Percentiles rank a stretch among this genome's conserved stretches.
These are phyloP conservation scores for Leishmania turanica DNA, from an alignment of 208 protist genomes.

Conservation along the genomic window DNA sequence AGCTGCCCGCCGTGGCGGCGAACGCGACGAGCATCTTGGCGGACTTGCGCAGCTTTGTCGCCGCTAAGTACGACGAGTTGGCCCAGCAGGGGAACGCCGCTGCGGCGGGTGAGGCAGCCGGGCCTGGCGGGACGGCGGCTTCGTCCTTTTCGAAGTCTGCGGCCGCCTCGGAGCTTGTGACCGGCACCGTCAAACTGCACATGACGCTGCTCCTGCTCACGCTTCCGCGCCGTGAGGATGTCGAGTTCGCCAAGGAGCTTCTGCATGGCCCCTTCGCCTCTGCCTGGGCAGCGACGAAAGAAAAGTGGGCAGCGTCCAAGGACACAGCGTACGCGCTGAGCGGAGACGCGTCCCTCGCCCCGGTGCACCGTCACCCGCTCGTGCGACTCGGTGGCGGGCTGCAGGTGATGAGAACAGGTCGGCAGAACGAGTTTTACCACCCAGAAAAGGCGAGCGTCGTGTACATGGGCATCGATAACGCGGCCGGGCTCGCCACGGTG, in stretches of 20 bases:
- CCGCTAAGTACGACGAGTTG: background rate
- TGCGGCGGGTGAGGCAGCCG: background rate
- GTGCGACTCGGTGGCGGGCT: constrained; percentile 47
- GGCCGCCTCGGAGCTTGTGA: constrained; percentile 50
- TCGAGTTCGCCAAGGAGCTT: constrained; percentile 58
- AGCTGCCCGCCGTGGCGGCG: constrained; percentile 32
- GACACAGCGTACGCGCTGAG: constrained; percentile 11
- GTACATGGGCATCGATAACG: constrained; percentile 74
- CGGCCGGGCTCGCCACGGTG: constrained; percentile 28
- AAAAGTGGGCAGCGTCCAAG: constrained; percentile 7
- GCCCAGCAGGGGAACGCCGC: background rate
- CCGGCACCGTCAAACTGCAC: constrained; percentile 52
- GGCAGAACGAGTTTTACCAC: constrained; percentile 24
- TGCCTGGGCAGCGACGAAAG: constrained; percentile 28
- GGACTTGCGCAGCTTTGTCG: constrained; percentile 29
- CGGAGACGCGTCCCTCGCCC: constrained; percentile 9
- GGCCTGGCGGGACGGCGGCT: background rate
- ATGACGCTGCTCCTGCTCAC: constrained; percentile 77
- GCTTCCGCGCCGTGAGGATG: constrained; percentile 47
- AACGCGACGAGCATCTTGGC: constrained; percentile 35
- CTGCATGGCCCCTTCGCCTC: constrained; percentile 30
- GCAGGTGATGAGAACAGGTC: constrained; percentile 47
- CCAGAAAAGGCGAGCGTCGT: constrained; percentile 60
- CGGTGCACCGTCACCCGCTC: constrained; percentile 20
- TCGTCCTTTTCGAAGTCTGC: background rate